Evolutionary conservation across 352 stramenopile species (phyloP).

Genomic region (Globisporangium nagaii): DNA sequence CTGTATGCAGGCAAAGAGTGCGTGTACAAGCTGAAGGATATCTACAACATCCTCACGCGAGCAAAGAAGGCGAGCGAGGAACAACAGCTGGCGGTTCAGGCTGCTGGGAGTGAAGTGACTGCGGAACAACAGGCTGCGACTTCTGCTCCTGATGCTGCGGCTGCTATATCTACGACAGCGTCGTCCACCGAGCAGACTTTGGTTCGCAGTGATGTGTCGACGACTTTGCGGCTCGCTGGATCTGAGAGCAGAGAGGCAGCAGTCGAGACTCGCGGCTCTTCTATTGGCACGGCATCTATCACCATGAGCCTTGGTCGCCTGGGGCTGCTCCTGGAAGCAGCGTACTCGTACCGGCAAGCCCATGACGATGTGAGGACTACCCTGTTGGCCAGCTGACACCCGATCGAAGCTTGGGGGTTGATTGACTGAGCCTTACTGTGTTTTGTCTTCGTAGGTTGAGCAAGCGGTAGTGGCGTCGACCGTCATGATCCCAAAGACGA

Average conservation of each 20-base stretch:
- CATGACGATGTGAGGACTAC: neutral
- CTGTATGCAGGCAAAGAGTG: conserved; percentile 1
- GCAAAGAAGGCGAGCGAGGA: conserved; percentile 4
- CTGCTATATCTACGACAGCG: neutral
- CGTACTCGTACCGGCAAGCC: neutral
- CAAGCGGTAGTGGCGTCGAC: neutral
- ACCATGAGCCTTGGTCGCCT: conserved; percentile 1
- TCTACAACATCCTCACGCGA: conserved; percentile 6
- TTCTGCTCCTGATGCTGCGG: no score
- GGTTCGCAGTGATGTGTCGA: neutral
- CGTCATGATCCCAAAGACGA: conserved; percentile 3
- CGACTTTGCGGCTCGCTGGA: neutral
- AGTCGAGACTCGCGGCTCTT: no score
- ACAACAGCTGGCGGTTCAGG: neutral
- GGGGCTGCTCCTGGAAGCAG: neutral
- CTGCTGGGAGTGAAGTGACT: neutral
- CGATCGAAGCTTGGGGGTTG: no score
- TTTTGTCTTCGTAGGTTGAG: neutral
- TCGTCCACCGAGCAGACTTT: neutral
- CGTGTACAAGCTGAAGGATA: conserved; percentile 8
- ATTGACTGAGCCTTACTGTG: no score
- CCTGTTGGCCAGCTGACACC: no score
- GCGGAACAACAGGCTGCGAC: neutral
- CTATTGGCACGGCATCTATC: no score
- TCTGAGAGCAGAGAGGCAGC: neutral